These are phyloP conservation scores for Aegilops tauschii DNA, from an alignment of 176 grass and related monocot genomes.

Conservation along the genomic window DNA sequence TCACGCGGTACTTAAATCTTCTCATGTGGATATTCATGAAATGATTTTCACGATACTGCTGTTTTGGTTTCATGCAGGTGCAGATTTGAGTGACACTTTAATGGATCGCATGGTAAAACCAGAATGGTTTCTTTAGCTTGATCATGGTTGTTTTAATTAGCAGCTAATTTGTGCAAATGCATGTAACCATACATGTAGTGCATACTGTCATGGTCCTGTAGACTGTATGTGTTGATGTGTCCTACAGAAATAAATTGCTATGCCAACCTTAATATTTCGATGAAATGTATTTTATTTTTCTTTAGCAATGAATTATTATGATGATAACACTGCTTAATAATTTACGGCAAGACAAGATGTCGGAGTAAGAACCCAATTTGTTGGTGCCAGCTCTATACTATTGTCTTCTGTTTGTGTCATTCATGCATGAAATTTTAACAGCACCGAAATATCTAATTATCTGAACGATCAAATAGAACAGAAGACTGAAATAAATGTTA, in stretches of 20 bases:
- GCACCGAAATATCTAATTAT: not conserved
- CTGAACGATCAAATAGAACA: not conserved
- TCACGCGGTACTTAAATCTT: not conserved
- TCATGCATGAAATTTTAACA: slow-evolving; percentile 1
- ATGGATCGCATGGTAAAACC: slow-evolving; percentile 95
- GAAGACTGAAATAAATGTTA: not conserved
- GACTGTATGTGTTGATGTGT: not conserved
- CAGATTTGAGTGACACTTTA: slow-evolving; percentile 88
- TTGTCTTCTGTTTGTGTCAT: slow-evolving; percentile 8
- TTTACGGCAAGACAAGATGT: not conserved
- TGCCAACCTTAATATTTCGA: not conserved
- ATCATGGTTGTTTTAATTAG: not conserved
- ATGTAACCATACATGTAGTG: not conserved
- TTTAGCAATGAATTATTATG: not conserved
- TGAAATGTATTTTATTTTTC: not conserved
- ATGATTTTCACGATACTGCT: slow-evolving; percentile 19
- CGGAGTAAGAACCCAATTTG: not conserved
- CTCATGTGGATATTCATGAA: not conserved
- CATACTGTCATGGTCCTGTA: not conserved
- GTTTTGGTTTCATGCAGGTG: slow-evolving; percentile 57
- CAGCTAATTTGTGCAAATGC: not conserved
- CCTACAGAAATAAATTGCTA: not conserved
- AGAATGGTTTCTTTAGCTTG: slow-evolving; percentile 13
- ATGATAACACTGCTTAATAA: not conserved
- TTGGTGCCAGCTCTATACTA: not conserved